These are phyloP conservation scores for Cenchrus purpureus DNA, from an alignment of 176 grass and related monocot genomes.

Conservation along the genomic window DNA sequence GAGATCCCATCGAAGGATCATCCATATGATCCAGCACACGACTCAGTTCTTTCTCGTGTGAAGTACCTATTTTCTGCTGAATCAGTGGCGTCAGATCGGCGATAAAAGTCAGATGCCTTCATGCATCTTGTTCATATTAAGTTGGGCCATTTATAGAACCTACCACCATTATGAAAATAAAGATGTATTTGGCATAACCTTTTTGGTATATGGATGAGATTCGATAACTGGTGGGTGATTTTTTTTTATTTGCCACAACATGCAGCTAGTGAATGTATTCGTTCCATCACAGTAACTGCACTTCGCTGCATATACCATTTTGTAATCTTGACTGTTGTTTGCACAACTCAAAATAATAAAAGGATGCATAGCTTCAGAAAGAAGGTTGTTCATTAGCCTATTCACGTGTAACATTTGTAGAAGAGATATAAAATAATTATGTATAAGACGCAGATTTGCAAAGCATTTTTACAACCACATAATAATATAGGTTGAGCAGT, in stretches of 20 bases:
- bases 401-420: no score
- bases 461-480: no score
- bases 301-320: not conserved
- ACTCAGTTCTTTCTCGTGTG: slow-evolving; percentile 92
- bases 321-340: not conserved
- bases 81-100: slow-evolving; percentile 76
- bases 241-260: not conserved
- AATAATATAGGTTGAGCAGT: no score
- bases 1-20: slow-evolving; percentile 98
- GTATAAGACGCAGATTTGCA: no score
- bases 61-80: slow-evolving; percentile 80
- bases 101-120: not conserved
- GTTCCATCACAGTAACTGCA: not conserved
- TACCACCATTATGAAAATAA: slow-evolving; percentile 18
- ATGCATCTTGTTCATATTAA: not conserved
- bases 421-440: no score
- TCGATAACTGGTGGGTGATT: not conserved
- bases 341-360: not conserved
- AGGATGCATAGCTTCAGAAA: not conserved
- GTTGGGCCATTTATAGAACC: not conserved
- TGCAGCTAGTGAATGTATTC: not conserved
- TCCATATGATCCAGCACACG: slow-evolving; percentile 83
- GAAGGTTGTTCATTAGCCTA: no score
- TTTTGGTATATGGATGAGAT: not conserved
- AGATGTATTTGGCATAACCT: not conserved